Percentiles rank a stretch among this genome's conserved stretches.
These are phyloP conservation scores for Pugionium cornutum DNA, from an alignment of 345 rosid species.

Conservation along the genomic window DNA sequence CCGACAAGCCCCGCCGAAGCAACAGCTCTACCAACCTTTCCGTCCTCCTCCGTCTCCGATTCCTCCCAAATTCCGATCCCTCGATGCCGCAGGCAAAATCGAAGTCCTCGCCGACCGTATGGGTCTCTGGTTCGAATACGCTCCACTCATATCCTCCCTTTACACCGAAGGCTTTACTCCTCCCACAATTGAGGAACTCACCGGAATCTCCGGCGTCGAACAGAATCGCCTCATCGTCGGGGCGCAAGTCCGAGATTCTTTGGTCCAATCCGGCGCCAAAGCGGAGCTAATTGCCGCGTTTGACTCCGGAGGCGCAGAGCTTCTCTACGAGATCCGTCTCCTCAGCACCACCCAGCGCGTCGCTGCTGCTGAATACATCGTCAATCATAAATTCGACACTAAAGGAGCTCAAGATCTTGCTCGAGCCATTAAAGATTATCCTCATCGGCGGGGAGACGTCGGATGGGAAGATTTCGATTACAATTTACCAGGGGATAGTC, in stretches of 20 bases:
- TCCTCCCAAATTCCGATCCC: conserved; percentile 62
- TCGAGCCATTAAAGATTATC: conserved; percentile 78
- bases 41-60: conserved; percentile 88
- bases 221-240: conserved; percentile 83
- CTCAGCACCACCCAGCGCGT: conserved; percentile 60
- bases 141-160: conserved; percentile 76
- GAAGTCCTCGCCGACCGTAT: conserved; percentile 72
- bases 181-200: conserved; percentile 65
- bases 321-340: conserved; percentile 76
- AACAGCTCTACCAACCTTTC: conserved; percentile 75
- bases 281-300: conserved; percentile 58
- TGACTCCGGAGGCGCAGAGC: conserved; percentile 71
- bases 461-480: conserved; percentile 64
- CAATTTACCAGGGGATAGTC: conserved; percentile 70
- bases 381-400: conserved; percentile 45
- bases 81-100: conserved; percentile 63
- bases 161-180: conserved; percentile 77
- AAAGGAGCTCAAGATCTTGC: conserved; percentile 78
- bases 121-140: conserved; percentile 88
- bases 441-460: conserved; percentile 66
- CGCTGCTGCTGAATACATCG: conserved; percentile 55
- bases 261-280: conserved; percentile 57
- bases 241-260: conserved; percentile 70
- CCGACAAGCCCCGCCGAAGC: conserved; percentile 41
- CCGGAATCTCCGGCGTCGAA: conserved; percentile 81